phyloP scores from a whole-genome alignment of 805 yeast genomes.

The Schwanniomyces yamadae region DNA sequence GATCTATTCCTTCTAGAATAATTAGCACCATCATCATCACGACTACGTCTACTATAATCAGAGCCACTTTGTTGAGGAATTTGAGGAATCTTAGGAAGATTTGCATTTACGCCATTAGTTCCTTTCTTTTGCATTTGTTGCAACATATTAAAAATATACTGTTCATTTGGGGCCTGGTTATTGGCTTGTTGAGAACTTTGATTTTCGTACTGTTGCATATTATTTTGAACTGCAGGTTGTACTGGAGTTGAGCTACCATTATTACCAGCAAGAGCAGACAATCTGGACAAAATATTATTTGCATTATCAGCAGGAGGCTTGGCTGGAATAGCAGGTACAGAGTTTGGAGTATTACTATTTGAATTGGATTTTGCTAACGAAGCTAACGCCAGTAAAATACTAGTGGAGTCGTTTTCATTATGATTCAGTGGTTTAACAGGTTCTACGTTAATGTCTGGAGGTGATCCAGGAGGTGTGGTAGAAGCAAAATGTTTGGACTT shows the following conservation, averaged over 20 bases:
- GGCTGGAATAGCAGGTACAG: slow-evolving; percentile 26
- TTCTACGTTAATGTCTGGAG: slow-evolving; percentile 41
- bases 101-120: slow-evolving; percentile 1
- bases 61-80: slow-evolving; percentile 13
- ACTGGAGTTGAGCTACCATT: slow-evolving; percentile 2
- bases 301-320: slow-evolving; percentile 24
- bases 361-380: slow-evolving; percentile 52
- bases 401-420: slow-evolving; percentile 50
- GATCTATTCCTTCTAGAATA: slow-evolving; percentile 54
- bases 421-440: slow-evolving; percentile 18
- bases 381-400: slow-evolving; percentile 69
- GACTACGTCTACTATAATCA: slow-evolving; percentile 16
- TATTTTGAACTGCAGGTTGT: too few species aligned
- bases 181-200: slow-evolving; percentile 12
- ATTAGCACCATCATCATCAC: slow-evolving; percentile 22
- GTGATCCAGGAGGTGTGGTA: slow-evolving; percentile 66
- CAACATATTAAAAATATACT: slow-evolving; percentile 49
- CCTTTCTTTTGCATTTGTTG: slow-evolving; percentile 47
- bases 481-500: slow-evolving; percentile 60
- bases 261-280: slow-evolving; percentile 38
- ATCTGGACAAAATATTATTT: slow-evolving; percentile 42
- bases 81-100: slow-evolving; percentile 9
- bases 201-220: slow-evolving; percentile 14
- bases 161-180: slow-evolving; percentile 26
- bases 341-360: slow-evolving; percentile 27